A percentile compares a stretch with the other conserved stretches of the same genome.
These are phyloP conservation scores for Yamadazyma philogaea DNA, from an alignment of 805 yeast species.

Conservation along the genomic window DNA sequence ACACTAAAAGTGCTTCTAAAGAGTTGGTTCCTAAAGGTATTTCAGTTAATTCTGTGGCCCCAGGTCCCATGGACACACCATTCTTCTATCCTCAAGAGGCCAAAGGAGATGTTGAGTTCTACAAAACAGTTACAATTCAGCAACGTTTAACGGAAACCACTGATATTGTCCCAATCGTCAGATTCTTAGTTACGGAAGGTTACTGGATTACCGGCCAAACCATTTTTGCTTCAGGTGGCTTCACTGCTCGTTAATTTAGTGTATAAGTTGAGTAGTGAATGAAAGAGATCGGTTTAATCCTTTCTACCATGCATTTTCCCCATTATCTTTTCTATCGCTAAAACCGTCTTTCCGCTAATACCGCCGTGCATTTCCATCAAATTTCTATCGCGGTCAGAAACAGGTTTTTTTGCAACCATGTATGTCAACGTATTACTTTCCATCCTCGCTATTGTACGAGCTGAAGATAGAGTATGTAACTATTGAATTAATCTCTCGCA, in stretches of 20 bases:
- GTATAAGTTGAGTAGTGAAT: no score
- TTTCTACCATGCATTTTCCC: no score
- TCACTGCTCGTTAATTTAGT: slow-evolving; percentile 60
- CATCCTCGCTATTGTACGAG: slow-evolving; percentile 1
- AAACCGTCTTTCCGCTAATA: neutral
- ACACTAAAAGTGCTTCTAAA: slow-evolving; percentile 52
- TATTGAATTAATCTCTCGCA: neutral
- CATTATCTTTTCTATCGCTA: neutral
- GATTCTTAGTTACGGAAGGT: slow-evolving; percentile 62
- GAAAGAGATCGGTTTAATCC: no score
- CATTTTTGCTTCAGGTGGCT: slow-evolving; percentile 61
- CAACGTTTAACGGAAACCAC: slow-evolving; percentile 53
- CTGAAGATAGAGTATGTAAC: slow-evolving; percentile 11
- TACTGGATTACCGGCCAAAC: slow-evolving; percentile 73
- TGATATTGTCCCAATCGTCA: slow-evolving; percentile 63
- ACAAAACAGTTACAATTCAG: slow-evolving; percentile 49
- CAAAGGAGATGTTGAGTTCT: slow-evolving; percentile 49
- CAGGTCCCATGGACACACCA: slow-evolving; percentile 69
- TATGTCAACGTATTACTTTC: neutral
- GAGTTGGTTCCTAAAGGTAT: slow-evolving; percentile 46
- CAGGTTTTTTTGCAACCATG: slow-evolving; percentile 7
- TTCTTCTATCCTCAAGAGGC: slow-evolving; percentile 62
- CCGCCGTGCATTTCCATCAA: no score
- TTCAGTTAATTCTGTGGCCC: slow-evolving; percentile 56
- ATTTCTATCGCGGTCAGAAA: no score